Evolutionary conservation across 2,329 filamentous ascomycete genomes (phyloP).

Genomic region (Nigrograna mackinnonii): DNA sequence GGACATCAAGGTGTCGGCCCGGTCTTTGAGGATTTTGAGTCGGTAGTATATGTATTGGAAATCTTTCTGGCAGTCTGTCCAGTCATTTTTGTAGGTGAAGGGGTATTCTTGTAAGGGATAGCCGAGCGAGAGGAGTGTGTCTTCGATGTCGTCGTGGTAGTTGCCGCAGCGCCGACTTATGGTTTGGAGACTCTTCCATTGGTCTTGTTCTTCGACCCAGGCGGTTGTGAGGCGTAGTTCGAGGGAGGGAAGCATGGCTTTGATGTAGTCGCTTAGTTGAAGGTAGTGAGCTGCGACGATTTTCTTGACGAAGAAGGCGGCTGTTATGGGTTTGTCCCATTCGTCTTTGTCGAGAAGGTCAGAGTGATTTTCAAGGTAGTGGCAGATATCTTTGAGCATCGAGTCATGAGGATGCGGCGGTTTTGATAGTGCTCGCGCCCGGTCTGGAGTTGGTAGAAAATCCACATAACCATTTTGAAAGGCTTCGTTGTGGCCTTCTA

Average conservation of each 20-base stretch:
- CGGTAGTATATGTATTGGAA: constrained; percentile 38
- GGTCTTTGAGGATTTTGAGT: constrained; percentile 34
- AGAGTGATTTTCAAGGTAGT: constrained; percentile 28
- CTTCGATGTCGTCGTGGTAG: constrained; percentile 39
- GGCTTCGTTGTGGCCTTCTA: no score
- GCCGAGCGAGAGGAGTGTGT: constrained; percentile 31
- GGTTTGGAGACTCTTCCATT: constrained; percentile 36
- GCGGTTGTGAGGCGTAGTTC: constrained; percentile 34
- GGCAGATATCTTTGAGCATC: constrained; percentile 30
- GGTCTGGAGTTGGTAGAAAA: constrained; percentile 22
- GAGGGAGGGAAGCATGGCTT: constrained; percentile 35
- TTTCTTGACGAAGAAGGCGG: constrained; percentile 35
- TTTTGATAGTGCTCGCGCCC: constrained; percentile 2
- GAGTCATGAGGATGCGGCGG: constrained; percentile 25
- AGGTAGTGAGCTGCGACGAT: constrained; percentile 37
- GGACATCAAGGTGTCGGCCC: constrained; percentile 35
- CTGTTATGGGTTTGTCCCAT: constrained; percentile 23
- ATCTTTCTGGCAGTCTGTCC: constrained; percentile 32
- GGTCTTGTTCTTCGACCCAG: constrained; percentile 37
- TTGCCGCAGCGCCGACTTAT: constrained; percentile 38
- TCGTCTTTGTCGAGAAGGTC: constrained; percentile 15
- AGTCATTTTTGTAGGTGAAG: constrained; percentile 7
- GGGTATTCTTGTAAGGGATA: constrained; percentile 19
- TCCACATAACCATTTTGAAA: constrained; percentile 37
- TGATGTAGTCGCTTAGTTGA: constrained; percentile 38